Evolutionary conservation across 768 basidiomycete species (phyloP), one percentile per base, ranked within the genome.

Genomic region (Neoboletus subvelutipes): DNA sequence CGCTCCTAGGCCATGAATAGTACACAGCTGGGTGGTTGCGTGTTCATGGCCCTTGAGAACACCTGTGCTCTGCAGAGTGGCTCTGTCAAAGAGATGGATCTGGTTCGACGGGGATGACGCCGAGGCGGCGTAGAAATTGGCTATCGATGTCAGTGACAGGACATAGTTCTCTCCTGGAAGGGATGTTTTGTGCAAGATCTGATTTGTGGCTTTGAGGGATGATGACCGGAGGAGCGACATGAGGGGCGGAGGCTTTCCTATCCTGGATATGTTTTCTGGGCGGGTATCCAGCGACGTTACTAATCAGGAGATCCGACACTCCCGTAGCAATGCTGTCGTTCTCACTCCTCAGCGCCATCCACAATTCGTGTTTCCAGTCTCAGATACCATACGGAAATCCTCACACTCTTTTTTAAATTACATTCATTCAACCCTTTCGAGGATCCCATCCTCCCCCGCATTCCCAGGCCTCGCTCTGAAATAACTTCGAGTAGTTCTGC

Each of bases 1-100:
- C 2, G 77, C 78, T 1, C 76, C 77, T 3, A 86, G 65, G 17
- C 71, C 67, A 20, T 73, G 62, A 0, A 80, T 73, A 0, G 80
- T 70, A 51, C 78, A 75, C 46, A 90, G 72, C 36, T 79, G 76
- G 0, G 88, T 86, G 2, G 81, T 87, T 11, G 82, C 82, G 1
- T 67, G 65, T 50, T 76, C 76, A 58, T 91, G 90, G 7, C 85
- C 89, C 18, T 75, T 62, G 22, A 91, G 75, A 4, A 76, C 77
- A 40, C 76, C 71, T 13, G 79, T 67, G 10, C 66, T 66, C 48
- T 73, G 79, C 18, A 90, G 70, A 34, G 81, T 81, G 1, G 73
- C 63, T 65, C 78, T 85, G 71, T 90, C 88, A 64, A 86, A 83
- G 24, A 91, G 70, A 65, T 87, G 76, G 61, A 92, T 88, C 28